These are phyloP conservation scores for Thozetella sp. DNA, from an alignment of 495 filamentous ascomycete species.

Conservation along the genomic window DNA sequence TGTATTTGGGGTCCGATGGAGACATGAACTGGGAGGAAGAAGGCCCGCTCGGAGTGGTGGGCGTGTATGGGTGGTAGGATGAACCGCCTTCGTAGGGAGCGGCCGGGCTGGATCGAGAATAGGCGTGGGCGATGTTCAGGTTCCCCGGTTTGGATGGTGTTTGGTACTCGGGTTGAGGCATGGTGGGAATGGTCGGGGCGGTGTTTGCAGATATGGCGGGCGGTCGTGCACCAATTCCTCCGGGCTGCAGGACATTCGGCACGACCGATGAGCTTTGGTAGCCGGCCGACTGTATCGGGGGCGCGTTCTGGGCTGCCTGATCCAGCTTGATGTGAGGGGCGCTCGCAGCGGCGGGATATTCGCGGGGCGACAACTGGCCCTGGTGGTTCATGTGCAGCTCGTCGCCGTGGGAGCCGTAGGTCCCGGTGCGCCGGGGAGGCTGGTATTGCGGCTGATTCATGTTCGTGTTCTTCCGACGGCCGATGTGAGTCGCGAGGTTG, in stretches of 20 bases:
- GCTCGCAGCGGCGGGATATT: constrained; percentile 40
- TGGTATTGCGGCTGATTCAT: constrained; percentile 54
- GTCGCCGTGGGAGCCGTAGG: constrained; percentile 54
- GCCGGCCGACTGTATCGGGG: constrained; percentile 41
- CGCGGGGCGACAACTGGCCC: constrained; percentile 48
- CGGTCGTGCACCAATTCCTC: constrained; percentile 56
- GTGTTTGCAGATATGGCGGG: constrained; percentile 69
- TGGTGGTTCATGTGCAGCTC: constrained; percentile 72
- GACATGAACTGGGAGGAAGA: constrained; percentile 64
- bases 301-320: constrained; percentile 28
- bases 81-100: constrained; percentile 57
- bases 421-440: constrained; percentile 39
- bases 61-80: constrained; percentile 67
- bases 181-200: constrained; percentile 69
- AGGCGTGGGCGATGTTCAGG: constrained; percentile 61
- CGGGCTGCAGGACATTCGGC: constrained; percentile 74
- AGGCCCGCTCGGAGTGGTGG: constrained; percentile 63
- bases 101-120: constrained; percentile 85
- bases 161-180: constrained; percentile 67
- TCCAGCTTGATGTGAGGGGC: constrained; percentile 49
- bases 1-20: constrained; percentile 66
- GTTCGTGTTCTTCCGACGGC: constrained; percentile 17
- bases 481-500: not conserved
- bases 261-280: constrained; percentile 58
- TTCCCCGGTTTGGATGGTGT: constrained; percentile 68